phyloP scores from a whole-genome alignment of 192 early-diverging fungal genomes.

The Linnemannia exigua region DNA sequence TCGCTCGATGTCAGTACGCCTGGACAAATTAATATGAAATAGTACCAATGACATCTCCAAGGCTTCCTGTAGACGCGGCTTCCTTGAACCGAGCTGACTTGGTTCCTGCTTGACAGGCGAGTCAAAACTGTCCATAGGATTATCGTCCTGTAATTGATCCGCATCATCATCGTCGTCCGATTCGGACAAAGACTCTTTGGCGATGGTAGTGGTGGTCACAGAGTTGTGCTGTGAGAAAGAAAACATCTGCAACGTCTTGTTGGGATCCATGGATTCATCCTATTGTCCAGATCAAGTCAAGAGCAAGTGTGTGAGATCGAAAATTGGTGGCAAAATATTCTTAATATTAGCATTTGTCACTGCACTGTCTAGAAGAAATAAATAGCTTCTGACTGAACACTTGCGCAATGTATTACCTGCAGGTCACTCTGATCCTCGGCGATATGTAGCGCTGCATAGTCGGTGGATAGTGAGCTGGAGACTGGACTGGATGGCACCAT shows the following conservation, averaged over 20 bases:
- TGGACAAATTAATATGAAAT: too few species aligned
- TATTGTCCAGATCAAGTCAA: background rate
- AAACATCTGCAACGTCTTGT: constrained; percentile 40
- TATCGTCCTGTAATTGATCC: background rate
- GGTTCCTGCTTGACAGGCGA: background rate
- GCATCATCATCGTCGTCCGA: constrained; percentile 19
- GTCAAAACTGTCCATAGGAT: background rate
- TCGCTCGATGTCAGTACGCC: too few species aligned
- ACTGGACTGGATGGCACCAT: background rate
- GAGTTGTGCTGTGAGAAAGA: constrained; percentile 24
- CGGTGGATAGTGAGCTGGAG: background rate
- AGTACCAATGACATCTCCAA: constrained; percentile 31
- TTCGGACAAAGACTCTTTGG: background rate
- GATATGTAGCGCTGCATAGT: background rate
- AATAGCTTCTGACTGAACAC: too few species aligned
- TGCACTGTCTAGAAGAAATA: background rate
- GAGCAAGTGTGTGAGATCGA: background rate
- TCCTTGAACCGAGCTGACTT: background rate
- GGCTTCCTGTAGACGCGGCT: constrained; percentile 37
- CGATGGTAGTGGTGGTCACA: background rate
- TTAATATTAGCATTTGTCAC: background rate
- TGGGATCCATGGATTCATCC: constrained; percentile 50
- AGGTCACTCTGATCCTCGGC: background rate
- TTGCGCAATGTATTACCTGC: too few species aligned
- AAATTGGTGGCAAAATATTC: constrained; percentile 23